Percentiles rank a stretch among this genome's conserved stretches.
Conservation (phyloP, 1,284 basidiomycete species). For the Moniliella sp. region DNA sequence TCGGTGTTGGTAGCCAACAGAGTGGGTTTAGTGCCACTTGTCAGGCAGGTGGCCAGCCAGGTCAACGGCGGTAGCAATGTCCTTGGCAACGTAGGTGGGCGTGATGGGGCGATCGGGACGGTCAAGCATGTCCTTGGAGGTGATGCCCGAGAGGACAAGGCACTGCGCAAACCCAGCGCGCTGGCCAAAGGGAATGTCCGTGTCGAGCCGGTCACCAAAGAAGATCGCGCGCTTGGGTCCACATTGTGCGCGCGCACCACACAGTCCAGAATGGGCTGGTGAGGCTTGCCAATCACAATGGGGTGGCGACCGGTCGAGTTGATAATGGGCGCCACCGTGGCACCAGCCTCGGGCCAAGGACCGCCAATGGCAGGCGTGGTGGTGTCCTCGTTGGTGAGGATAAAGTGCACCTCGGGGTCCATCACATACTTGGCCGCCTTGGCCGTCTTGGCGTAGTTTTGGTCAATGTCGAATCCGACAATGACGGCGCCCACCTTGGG, state of each 20-base stretch:
- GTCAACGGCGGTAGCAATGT: no score
- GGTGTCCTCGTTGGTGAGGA: slow-evolving; percentile 78
- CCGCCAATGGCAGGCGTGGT: slow-evolving; percentile 63
- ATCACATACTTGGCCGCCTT: slow-evolving; percentile 82
- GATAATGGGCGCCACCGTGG: slow-evolving; percentile 59
- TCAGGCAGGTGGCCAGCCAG: no score
- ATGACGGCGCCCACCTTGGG: slow-evolving; percentile 66
- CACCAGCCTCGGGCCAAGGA: slow-evolving; percentile 58
- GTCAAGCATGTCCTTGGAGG: slow-evolving; percentile 30
- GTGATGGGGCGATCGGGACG: slow-evolving; percentile 38
- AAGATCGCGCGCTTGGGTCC: slow-evolving; percentile 74
- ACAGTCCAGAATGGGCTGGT: slow-evolving; percentile 75
- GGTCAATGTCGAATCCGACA: slow-evolving; percentile 45
- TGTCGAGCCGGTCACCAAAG: slow-evolving; percentile 81
- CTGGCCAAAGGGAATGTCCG: slow-evolving; percentile 78
- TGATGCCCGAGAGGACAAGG: slow-evolving; percentile 66
- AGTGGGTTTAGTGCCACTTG: no score
- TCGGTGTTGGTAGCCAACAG: no score
- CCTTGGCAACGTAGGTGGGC: slow-evolving; percentile 21
- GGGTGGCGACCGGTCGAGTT: slow-evolving; percentile 50
- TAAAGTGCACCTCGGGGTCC: no score
- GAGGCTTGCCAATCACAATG: slow-evolving; percentile 69
- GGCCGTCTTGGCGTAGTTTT: slow-evolving; percentile 64
- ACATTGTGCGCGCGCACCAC: slow-evolving; percentile 85
- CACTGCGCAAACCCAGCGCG: slow-evolving; percentile 63